Evolutionary conservation across 2,329 filamentous ascomycete species (phyloP), one percentile per base, ranked within the genome.

Genomic region (Aureobasidium sp.): DNA sequence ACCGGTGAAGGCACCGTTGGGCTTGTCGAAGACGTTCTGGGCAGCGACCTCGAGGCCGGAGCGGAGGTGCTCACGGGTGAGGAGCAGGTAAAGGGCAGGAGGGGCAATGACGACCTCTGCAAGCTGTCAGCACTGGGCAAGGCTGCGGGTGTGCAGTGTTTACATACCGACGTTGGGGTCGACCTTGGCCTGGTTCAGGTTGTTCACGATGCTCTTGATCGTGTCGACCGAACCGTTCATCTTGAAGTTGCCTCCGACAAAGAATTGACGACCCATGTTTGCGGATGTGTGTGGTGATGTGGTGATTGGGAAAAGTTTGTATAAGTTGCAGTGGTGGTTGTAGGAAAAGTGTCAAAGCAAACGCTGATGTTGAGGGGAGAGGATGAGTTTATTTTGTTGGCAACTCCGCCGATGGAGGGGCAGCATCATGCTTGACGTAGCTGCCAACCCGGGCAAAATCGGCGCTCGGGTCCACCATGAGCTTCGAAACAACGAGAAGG

Each of bases 21-120:
- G 60, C 85, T 93, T 93, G 83, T 97, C 90, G 79, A 86, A 97
- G 77, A 97, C 91, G 79, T 99, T 99, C 82, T 99, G 94, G 63
- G 94, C 88, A 63, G 93, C 89, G 66, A 99, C 89, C 73, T 90
- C 88, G 74, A 99, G 82, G 67, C 87, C 86, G 70, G 84, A 73
- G 75, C 87, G 85, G 71, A 93, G 84, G 73, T 87, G 82, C 75
- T 94, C 87, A 71, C 90, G 90, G 73, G 91, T 86, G 67, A 92
- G 86, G 73, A 90, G 84, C 70, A 99, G 90, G 83, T 96, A 97
- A 74, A 97, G 84, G 63, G 90, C 79, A 52, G 94, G 91, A 66
- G 94, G 94, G 66, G 94, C 86, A 77, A 99, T 87, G 76, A 97
- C 94, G 73, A 96, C 90, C 87, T 99, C 93, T 90, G 78, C 70